These are phyloP conservation scores for Symbiodinium pilosum DNA, from an alignment of 73 alveolate species.

Conservation along the genomic window DNA sequence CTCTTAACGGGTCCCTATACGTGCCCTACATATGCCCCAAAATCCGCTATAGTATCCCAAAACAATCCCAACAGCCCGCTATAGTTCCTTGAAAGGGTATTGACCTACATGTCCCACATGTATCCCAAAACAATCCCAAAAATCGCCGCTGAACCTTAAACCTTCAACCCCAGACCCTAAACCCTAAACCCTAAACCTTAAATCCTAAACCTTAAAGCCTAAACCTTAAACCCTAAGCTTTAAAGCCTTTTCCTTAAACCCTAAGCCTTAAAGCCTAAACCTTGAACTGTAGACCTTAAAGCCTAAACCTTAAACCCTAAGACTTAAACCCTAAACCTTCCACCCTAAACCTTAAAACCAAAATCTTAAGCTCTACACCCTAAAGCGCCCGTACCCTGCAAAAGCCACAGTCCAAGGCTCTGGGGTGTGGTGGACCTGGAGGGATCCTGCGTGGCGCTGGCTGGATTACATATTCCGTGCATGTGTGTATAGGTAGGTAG, in stretches of 20 bases:
- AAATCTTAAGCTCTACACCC: background rate
- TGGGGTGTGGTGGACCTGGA: slow-evolving; percentile 78
- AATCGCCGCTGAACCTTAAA: background rate
- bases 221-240: background rate
- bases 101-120: too few relatives aligned
- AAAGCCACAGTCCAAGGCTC: slow-evolving; percentile 13
- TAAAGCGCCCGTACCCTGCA: background rate
- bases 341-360: background rate
- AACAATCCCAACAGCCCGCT: too few relatives aligned
- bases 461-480: background rate
- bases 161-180: background rate
- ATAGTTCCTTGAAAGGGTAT: too few relatives aligned
- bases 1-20: too few relatives aligned
- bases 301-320: background rate
- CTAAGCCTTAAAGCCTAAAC: background rate
- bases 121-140: too few relatives aligned
- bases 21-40: too few relatives aligned
- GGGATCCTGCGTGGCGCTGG: slow-evolving; percentile 41
- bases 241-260: background rate
- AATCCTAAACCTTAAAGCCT: too few relatives aligned
- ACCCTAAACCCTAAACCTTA: background rate
- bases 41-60: too few relatives aligned
- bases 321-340: background rate
- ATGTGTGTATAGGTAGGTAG: too few relatives aligned
- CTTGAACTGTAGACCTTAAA: background rate